These are phyloP conservation scores for Mollisia scopiformis DNA, from an alignment of 2,329 filamentous ascomycete species.

Conservation along the genomic window DNA sequence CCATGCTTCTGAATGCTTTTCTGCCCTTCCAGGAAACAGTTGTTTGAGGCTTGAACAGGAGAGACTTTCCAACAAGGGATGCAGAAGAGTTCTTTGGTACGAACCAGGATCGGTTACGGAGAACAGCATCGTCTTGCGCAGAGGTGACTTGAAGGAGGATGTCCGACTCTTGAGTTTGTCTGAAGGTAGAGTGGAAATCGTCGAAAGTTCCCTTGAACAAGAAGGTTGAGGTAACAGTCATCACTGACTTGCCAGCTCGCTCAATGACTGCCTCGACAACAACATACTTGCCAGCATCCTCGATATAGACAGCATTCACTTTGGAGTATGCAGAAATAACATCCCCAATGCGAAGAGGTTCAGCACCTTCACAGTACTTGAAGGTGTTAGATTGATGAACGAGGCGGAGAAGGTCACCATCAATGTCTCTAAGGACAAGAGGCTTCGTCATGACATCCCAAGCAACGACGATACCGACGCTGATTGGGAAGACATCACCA, in stretches of 20 bases:
- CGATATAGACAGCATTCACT: constrained; percentile 95
- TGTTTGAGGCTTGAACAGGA: not conserved
- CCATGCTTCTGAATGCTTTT: not conserved
- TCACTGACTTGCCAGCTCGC: constrained; percentile 78
- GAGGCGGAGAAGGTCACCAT: constrained; percentile 90
- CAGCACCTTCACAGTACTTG: constrained; percentile 91
- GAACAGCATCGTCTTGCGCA: not conserved
- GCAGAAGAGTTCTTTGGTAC: not conserved
- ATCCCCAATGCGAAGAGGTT: constrained; percentile 91
- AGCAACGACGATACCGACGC: constrained; percentile 90
- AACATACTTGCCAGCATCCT: constrained; percentile 98
- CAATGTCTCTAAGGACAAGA: constrained; percentile 82
- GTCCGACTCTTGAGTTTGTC: not conserved
- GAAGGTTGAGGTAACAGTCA: constrained; percentile 97
- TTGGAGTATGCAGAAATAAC: constrained; percentile 86
- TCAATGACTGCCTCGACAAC: constrained; percentile 93
- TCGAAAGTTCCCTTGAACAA: constrained; percentile 87
- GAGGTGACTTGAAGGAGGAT: not conserved
- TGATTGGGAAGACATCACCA: constrained; percentile 67
- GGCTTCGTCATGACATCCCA: constrained; percentile 99
- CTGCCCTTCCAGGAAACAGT: not conserved
- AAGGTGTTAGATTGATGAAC: constrained; percentile 95
- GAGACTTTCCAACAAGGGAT: not conserved
- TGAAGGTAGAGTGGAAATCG: constrained; percentile 92
- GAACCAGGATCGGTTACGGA: not conserved